Base-by-base conservation (phyloP, 305 asterid species). In the Solanum hybrid region DNA sequence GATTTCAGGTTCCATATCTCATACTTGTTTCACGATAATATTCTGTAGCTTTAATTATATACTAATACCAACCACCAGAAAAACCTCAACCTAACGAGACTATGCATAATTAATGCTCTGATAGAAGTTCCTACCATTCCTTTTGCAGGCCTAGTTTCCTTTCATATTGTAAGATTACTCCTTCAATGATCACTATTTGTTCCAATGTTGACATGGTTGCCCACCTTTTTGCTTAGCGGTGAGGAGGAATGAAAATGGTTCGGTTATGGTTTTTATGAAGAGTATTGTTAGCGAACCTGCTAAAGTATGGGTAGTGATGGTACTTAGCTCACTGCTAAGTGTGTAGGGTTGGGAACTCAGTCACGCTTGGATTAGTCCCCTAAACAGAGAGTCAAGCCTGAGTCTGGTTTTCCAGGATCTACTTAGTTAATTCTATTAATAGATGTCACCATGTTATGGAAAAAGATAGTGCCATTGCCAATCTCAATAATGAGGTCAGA, bases 201-300 rank as follows among this genome's bases (percentile, higher is more conserved):
- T 79, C 33, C 14, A 8, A 79, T 37, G 61, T 12, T 22, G 86
- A 79, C 61, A 80, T 80, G 61, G 86, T 79, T 79, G 61, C 29
- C 11, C 6, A 26, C n/a, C 61, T 61, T 61, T 37, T 37, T 80
- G n/a, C 14, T 80, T 80, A 80, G 86, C 8, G 86, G 31, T 79
- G 86, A 80, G 86, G 86, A 80, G 86, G 86, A 37, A 80, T n/a
- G 61, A 38, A 80, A 36, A n/a, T n/a, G 86, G 86, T 80, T 6
- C n/a, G 1, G n/a, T 80, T 80, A 27, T 34, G 85, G 5, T 80
- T 37, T 37, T 79, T 22, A 38, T 80, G 20, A 37, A 80, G 11
- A n/a, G 6, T 79, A 37, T 80, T 37, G 86, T 80, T 80, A 37
- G 86, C 33, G 10, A 37, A 38, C 86, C 86, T 36, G 61, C 20